A percentile compares a stretch with the other conserved stretches of the same genome.
Conservation (phyloP, 495 filamentous ascomycete species). For the Rusavskia elegans region DNA sequence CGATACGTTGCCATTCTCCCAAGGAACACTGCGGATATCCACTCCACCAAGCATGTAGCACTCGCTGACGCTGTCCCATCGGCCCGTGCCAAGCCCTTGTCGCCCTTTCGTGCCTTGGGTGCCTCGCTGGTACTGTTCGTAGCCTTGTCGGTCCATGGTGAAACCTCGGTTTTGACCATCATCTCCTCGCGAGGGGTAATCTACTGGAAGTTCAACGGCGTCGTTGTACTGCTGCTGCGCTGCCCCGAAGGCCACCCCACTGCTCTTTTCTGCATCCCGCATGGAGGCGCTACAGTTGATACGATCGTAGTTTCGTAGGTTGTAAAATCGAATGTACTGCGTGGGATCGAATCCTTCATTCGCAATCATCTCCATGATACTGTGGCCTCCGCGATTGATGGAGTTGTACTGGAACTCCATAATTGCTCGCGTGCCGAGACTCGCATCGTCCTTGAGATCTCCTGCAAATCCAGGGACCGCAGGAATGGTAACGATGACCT, state of each 20-base stretch:
- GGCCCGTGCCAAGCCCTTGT: slow-evolving; percentile 19
- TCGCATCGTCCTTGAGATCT: slow-evolving; percentile 62
- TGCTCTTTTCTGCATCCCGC: slow-evolving; percentile 43
- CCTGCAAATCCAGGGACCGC: slow-evolving; percentile 84
- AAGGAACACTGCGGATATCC: slow-evolving; percentile 64
- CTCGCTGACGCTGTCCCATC: slow-evolving; percentile 61
- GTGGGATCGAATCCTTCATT: slow-evolving; percentile 56
- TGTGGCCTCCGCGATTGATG: slow-evolving; percentile 77
- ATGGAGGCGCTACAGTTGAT: slow-evolving; percentile 59
- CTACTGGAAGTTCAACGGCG: slow-evolving; percentile 13
- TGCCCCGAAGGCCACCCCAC: slow-evolving; percentile 58
- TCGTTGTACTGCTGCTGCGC: slow-evolving; percentile 54
- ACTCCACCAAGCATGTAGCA: slow-evolving; percentile 76
- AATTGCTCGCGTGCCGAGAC: slow-evolving; percentile 77
- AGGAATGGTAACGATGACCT: slow-evolving; percentile 75
- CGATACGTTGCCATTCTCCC: slow-evolving; percentile 50
- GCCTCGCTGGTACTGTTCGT: slow-evolving; percentile 51
- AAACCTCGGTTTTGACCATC: background rate
- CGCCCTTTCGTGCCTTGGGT: slow-evolving; percentile 26
- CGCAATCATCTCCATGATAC: slow-evolving; percentile 66
- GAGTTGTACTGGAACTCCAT: slow-evolving; percentile 91
- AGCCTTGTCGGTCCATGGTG: slow-evolving; percentile 11
- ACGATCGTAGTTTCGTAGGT: slow-evolving; percentile 82
- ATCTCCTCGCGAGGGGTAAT: background rate
- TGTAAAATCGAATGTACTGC: slow-evolving; percentile 89